Base-by-base conservation (phyloP, 257 asterid genomes). In the Salvia splendens region DNA sequence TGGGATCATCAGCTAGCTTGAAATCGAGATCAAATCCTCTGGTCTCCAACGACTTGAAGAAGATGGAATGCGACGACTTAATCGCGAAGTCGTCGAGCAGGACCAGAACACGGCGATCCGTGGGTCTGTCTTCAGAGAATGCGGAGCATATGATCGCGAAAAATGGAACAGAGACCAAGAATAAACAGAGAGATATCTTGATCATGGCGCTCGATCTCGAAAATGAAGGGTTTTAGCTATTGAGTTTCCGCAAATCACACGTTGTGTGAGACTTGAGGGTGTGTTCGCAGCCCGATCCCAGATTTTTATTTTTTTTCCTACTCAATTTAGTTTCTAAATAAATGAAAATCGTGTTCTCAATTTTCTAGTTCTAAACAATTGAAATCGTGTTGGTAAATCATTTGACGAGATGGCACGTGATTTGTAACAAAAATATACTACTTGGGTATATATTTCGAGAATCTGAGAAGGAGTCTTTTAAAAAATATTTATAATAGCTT, bases 1-100 rank as follows among this genome's bases (percentile, higher is more conserved):
- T 84, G 8, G 97, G 89, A 74, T 88, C 96, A 62, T 73, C 87
- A 5, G 96, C 87, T 61, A 90, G 92, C 73, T 84, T 86, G 75
- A 81, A 90, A 63, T 88, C 89, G 55, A 90, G 96, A 64, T 80
- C 83, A 40, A 73, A 80, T 14, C 96, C 92, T 38, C 84, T 81
- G 36, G 56, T 36, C 67, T 73, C 77, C n/a, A 90, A 83, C 15
- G 95, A 78, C 30, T 82, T 78, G 81, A 90, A 90, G 79, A 66
- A 90, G 62, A 90, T 50, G 32, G 97, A 90, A 68, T 90, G 95
- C 33, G 95, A 86, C 17, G 92, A 87, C 77, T 82, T 83, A 8
- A 84, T 64, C 14, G 90, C 87, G 60, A 86, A 80, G 68, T 90
- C 89, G 15, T 88, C 92, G 12, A 90, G 81, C 64, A 90, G 74